These are phyloP conservation scores for Trichoderma aggressivum DNA, from an alignment of 2,329 filamentous ascomycete species.

Conservation along the genomic window DNA sequence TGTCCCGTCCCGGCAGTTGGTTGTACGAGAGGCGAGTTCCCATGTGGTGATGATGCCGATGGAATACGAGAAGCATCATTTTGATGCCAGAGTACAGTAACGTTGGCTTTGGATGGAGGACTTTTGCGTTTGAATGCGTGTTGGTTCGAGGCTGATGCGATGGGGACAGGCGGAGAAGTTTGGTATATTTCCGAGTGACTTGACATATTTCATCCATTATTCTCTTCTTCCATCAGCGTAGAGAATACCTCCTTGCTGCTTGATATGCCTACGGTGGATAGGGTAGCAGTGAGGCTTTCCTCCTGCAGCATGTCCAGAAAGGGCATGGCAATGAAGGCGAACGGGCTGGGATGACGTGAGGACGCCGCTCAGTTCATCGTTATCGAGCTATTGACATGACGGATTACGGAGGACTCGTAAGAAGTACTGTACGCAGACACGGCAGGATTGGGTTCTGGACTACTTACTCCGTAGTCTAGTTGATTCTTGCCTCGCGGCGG, in stretches of 20 bases:
- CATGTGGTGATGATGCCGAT: neutral
- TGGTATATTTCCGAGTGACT: neutral
- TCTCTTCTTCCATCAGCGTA: neutral
- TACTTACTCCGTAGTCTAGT: too few relatives aligned
- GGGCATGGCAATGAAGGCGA: neutral
- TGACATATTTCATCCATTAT: neutral
- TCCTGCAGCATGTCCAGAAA: neutral
- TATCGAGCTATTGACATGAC: neutral
- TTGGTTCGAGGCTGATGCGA: neutral
- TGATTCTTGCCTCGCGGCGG: neutral
- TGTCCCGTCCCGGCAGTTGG: neutral
- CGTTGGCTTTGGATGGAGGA: neutral
- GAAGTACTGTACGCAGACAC: neutral
- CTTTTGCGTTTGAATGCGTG: neutral
- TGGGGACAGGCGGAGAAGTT: neutral
- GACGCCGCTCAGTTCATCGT: neutral
- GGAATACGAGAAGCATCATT: neutral
- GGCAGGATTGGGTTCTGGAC: neutral
- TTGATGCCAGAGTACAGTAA: neutral
- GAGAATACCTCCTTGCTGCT: neutral
- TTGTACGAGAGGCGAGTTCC: neutral
- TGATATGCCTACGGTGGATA: neutral
- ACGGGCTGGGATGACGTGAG: neutral
- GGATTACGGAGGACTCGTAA: neutral
- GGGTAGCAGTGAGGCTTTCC: conserved; percentile 12